Evolutionary conservation across 2,329 filamentous ascomycete species (phyloP), one percentile per base, ranked within the genome.

Genomic region (Alternaria consortialis): DNA sequence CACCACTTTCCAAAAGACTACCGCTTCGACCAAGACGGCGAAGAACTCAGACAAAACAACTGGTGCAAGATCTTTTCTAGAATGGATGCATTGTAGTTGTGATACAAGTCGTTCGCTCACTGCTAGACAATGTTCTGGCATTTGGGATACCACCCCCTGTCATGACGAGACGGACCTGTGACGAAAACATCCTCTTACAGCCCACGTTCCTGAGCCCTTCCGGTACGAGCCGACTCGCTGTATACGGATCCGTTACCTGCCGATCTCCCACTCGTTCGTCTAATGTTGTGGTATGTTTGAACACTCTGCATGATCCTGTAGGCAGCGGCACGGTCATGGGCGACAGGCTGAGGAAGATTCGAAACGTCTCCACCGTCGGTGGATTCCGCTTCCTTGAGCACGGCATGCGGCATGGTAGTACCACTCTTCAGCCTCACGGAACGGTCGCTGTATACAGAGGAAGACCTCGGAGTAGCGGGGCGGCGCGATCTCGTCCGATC

Each of bases 391-490:
- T 2, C 20, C 2, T 23, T 1, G 2, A 7, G 32, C 20, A 37
- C 20, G 12, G 46, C 13, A 7, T 23, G 46, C 0, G 31, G 8
- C 8, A 23, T 25, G 8, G 32, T n/a, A 37, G 23, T 8, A 15
- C 32, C 15, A 2, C 34, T n/a, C n/a, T 20, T 47, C 5, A 29
- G 11, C 20, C 25, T 47, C 36, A 20, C 32, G 25, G 13, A 17
- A 25, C 25, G 1, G 20, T 36, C 46, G 32, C 46, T 50, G 46
- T 50, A 50, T 37, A 27, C 46, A 36, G 46, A 50, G 20, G 46
- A 50, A 25, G 46, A 50, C 9, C 32, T 1, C 13, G 13, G 23
- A 13, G 15, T 36, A 36, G 34, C 20, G 32, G 20, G 1, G 15
- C 13, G 32, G 15, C 13, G 31, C 1, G 32, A 20, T 2, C 32